Evolutionary conservation across 805 yeast genomes (phyloP).

Genomic region (Hanseniaspora vineae): DNA sequence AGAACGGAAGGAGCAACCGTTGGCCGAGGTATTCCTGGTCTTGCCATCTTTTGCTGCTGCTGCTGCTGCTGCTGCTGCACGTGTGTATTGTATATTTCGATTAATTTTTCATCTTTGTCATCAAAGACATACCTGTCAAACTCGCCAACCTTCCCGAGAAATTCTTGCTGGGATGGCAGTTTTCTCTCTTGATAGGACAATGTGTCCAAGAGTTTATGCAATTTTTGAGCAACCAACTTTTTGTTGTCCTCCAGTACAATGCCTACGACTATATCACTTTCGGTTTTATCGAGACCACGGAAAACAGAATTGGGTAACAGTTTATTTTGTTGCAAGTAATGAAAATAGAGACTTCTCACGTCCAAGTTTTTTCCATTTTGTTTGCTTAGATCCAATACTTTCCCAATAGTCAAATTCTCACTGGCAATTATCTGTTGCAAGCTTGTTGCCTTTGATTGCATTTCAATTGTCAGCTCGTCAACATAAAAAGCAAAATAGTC

Average conservation of each 20-base stretch:
- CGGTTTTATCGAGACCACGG: constrained; percentile 14
- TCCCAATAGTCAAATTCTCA: neutral
- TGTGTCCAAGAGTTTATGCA: too few relatives aligned
- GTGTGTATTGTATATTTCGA: too few relatives aligned
- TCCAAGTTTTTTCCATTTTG: too few relatives aligned
- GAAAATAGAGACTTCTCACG: neutral
- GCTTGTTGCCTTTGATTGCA: constrained; percentile 48
- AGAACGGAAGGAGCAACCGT: too few relatives aligned
- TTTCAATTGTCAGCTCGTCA: constrained; percentile 43
- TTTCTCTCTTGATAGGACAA: too few relatives aligned
- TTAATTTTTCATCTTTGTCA: neutral
- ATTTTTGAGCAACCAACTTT: neutral
- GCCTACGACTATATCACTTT: constrained; percentile 10
- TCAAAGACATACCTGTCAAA: neutral
- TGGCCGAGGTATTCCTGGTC: too few relatives aligned
- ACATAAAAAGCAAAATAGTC: constrained; percentile 67
- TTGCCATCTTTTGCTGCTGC: too few relatives aligned
- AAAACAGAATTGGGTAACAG: constrained; percentile 18
- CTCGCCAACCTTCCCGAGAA: neutral
- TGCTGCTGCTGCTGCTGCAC: too few relatives aligned
- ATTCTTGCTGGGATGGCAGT: neutral
- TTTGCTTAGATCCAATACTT: too few relatives aligned
- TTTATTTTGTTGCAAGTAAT: neutral
- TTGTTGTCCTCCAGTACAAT: constrained; percentile 3
- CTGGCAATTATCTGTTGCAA: constrained; percentile 30